Base-by-base conservation (phyloP, 2,329 filamentous ascomycete genomes). In the Curvularia eragrostidis region DNA sequence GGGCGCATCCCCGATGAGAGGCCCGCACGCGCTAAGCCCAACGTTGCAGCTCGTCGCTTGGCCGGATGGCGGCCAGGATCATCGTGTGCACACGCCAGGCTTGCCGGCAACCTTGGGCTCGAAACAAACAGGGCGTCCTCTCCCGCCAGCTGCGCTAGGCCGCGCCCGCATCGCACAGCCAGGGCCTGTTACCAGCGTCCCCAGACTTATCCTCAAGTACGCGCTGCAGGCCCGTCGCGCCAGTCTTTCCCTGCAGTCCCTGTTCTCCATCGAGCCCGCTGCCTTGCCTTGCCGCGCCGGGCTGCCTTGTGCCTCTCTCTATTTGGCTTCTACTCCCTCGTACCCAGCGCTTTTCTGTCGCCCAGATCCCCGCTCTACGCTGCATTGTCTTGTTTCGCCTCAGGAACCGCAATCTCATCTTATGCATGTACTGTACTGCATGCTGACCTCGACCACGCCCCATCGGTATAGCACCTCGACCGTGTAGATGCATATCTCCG, bases 181-280 rank as follows among this genome's bases (percentile, higher is more conserved):
- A 70, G 69, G 68, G 66, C 67, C 62, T 66, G 44, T 38, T 69
- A 70, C 61, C 65, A 64, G 59, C 63, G 62, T 66, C 67, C 69
- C 69, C 60, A 67, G 64, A 64, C 66, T 65, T 64, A 57, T 65
- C 68, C 64, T 75, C 71, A 75, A 74, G 73, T 75, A 75, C 68
- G 66, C 68, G 66, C 71, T 69, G 67, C 70, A 69, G 66, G 65
- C 67, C 66, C 67, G 63, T 62, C 61, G 66, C 68, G 67, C 60
- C 67, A 71, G 66, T 65, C 63, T 58, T 65, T 67, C 69, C 69
- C 72, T 74, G 72, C 72, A 72, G 66, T 63, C 61, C 52, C 57
- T 49, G 55, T 62, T 38, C 34, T 38, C 34, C 34, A 38, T n/a
- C n/a, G n/a, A n/a, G n/a, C 18, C 18, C 7, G 18, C 15, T 30